phyloP scores from a whole-genome alignment of 768 basidiomycete genomes.

The Lepiota brunneoincarnata region DNA sequence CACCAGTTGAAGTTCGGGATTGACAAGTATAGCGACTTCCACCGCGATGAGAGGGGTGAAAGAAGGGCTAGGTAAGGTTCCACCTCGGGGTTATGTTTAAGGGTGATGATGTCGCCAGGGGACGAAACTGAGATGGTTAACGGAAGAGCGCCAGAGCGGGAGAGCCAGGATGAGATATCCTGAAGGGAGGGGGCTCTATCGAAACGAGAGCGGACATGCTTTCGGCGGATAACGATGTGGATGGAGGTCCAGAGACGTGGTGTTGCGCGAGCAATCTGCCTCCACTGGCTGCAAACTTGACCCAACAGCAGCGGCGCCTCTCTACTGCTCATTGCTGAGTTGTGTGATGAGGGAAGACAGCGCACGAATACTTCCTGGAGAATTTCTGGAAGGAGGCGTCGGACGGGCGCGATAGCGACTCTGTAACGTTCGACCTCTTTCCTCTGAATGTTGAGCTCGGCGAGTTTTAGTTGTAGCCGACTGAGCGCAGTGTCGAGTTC shows the following conservation, averaged over 20 bases:
- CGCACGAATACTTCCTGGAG: conserved; percentile 19
- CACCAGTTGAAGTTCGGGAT: neutral
- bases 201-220: neutral
- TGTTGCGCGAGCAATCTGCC: conserved; percentile 13
- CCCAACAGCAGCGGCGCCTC: conserved; percentile 18
- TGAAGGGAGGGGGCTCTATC: neutral
- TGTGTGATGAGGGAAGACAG: conserved; percentile 15
- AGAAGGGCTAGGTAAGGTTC: neutral
- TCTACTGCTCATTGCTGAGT: conserved; percentile 9
- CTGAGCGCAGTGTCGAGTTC: neutral
- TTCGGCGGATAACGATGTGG: conserved; percentile 13
- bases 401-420: conserved; percentile 10
- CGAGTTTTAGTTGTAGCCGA: neutral
- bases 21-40: neutral
- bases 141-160: neutral
- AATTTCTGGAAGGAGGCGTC: conserved; percentile 18
- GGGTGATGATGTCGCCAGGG: too few relatives aligned
- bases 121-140: neutral
- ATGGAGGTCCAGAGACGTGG: conserved; percentile 18
- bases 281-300: conserved; percentile 17
- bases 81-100: neutral
- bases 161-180: conserved; percentile 1
- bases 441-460: neutral
- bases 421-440: neutral
- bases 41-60: neutral